phyloP scores from a whole-genome alignment of 352 stramenopile genomes.

The Phytophthora sp. region DNA sequence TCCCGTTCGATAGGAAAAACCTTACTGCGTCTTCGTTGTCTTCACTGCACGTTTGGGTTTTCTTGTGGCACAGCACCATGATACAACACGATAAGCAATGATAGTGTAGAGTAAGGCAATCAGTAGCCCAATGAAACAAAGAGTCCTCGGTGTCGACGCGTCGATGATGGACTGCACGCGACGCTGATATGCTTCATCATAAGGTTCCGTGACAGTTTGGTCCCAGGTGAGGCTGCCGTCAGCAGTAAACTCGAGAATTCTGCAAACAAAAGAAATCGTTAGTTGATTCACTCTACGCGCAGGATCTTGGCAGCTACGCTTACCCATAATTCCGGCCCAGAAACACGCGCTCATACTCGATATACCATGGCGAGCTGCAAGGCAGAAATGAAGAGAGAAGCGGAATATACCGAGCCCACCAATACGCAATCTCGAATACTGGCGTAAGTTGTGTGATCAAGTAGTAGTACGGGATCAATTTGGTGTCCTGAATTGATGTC shows the following conservation, averaged over 20 bases:
- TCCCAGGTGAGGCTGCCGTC: constrained; percentile 43
- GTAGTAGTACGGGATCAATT: constrained; percentile 66
- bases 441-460: constrained; percentile 50
- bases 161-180: constrained; percentile 39
- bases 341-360: constrained; percentile 49
- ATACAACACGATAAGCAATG: constrained; percentile 15
- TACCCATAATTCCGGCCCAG: constrained; percentile 76
- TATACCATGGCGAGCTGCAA: constrained; percentile 38
- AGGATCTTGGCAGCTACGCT: constrained; percentile 1
- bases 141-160: constrained; percentile 20
- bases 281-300: not conserved
- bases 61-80: constrained; percentile 5
- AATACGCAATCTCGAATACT: constrained; percentile 25
- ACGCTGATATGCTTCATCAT: constrained; percentile 29
- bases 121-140: constrained; percentile 24
- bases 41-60: constrained; percentile 7
- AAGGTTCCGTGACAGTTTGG: constrained; percentile 38
- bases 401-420: constrained; percentile 28
- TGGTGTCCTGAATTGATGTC: constrained; percentile 58
- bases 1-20: too few species aligned
- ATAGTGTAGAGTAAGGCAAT: constrained; percentile 8
- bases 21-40: constrained; percentile 31
- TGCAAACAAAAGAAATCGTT: constrained; percentile 11
- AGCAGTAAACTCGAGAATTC: constrained; percentile 39
- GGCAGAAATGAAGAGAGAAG: constrained; percentile 27